Conservation (phyloP, 495 filamentous ascomycete species). For the Xanthoparmelia taractica region DNA sequence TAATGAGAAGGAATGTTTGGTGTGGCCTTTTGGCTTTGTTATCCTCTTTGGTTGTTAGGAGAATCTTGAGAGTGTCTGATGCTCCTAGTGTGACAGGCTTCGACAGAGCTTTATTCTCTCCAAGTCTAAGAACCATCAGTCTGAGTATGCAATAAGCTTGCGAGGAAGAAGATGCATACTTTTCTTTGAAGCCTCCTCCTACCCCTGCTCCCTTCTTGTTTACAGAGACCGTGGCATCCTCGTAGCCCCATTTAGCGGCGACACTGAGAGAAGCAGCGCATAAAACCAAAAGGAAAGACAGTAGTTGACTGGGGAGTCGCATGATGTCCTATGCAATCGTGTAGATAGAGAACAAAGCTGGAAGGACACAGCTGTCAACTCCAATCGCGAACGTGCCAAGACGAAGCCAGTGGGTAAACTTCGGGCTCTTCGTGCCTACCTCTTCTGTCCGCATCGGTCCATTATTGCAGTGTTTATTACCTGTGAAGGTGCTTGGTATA, state of each 20-base stretch:
- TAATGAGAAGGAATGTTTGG: slow-evolving; percentile 82
- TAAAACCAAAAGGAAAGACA: slow-evolving; percentile 29
- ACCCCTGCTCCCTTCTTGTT: slow-evolving; percentile 61
- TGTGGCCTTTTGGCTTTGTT: slow-evolving; percentile 75
- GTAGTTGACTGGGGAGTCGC: slow-evolving; percentile 11
- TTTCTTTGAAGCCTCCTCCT: slow-evolving; percentile 59
- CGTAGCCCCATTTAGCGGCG: slow-evolving; percentile 75
- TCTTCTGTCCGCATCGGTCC: background rate
- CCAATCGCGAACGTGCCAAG: background rate
- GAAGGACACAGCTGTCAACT: slow-evolving; percentile 6
- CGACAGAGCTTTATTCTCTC: slow-evolving; percentile 52
- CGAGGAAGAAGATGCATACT: slow-evolving; percentile 42
- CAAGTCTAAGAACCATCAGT: slow-evolving; percentile 45
- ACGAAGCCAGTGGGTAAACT: background rate
- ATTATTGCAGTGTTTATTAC: background rate
- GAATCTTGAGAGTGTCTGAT: slow-evolving; percentile 71
- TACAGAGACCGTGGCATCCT: slow-evolving; percentile 74
- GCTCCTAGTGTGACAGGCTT: slow-evolving; percentile 56
- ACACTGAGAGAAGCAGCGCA: slow-evolving; percentile 23
- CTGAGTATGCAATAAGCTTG: background rate
- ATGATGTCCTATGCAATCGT: slow-evolving; percentile 13
- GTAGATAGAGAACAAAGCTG: background rate
- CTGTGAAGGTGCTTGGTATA: background rate
- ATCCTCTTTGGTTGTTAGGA: slow-evolving; percentile 71
- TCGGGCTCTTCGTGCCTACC: background rate